Evolutionary conservation across 1,284 basidiomycete genomes (phyloP), one percentile per base, ranked within the genome.

Genomic region (Heliocybe sulcata): DNA sequence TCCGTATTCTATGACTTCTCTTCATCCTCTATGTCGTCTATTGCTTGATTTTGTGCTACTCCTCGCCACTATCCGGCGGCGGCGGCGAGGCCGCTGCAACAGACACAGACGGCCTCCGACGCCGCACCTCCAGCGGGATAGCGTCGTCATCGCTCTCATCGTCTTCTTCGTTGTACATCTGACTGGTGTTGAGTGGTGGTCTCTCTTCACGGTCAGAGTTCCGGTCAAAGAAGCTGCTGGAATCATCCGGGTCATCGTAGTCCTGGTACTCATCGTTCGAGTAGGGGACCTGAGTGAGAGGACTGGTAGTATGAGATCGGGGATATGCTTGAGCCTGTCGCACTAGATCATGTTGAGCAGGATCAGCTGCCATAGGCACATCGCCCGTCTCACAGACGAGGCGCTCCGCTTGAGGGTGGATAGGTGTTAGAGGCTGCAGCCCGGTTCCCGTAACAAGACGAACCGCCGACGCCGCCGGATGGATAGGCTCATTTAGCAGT

Each of bases 211-310:
- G 10, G 12, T 53, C 52, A 19, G 26, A 38, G 12, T 22, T 19
- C 8, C 23, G 47, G 20, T 35, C 42, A n/a, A 35, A 27, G 56
- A 38, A 38, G 22, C 42, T 38, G n/a, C 23, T 35, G 31, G 55
- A 54, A 31, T 55, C 54, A 35, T 55, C 56, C 11, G n/a, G n/a
- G n/a, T n/a, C n/a, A n/a, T 25, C 47, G 16, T 69, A 26, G 58
- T 58, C 14, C 60, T 58, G 23, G 61, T 60, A 3, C 52, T 35
- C 9, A 23, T 70, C 68, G 14, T 67, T 67, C 26, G 67, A 69
- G 12, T 67, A 69, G 10, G 61, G 27, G 19, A 70, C 60, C 22
- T 61, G 62, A 33, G 69, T 64, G 4, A 69, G 67, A 16, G 68
- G 68, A 19, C 68, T 69, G 11, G 67, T 59, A 2, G 67, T 60